These are phyloP conservation scores for Phytopythium delawarense DNA, from an alignment of 352 stramenopile genomes.

Conservation along the genomic window DNA sequence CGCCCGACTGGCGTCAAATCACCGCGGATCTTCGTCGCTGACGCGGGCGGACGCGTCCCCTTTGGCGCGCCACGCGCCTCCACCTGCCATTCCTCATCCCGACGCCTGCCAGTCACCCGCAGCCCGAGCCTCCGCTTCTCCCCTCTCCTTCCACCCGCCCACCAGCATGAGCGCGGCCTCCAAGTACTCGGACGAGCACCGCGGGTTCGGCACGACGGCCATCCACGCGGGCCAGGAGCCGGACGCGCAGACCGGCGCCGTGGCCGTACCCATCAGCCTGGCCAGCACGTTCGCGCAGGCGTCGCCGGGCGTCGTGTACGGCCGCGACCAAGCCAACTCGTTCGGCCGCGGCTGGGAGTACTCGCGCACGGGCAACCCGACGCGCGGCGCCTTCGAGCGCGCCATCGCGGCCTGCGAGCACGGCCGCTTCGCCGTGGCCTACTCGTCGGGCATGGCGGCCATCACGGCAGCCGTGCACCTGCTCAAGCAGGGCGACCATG, in stretches of 20 bases:
- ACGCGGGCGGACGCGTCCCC: no score
- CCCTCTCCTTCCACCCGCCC: neutral
- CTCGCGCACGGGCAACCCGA: constrained; percentile 95
- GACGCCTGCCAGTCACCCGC: neutral
- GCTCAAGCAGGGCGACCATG: constrained; percentile 90
- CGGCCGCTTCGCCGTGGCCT: constrained; percentile 85
- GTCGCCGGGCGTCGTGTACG: constrained; percentile 71
- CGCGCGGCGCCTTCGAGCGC: constrained; percentile 91
- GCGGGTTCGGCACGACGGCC: constrained; percentile 75
- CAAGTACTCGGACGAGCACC: constrained; percentile 74
- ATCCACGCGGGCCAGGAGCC: constrained; percentile 83
- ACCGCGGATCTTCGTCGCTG: neutral
- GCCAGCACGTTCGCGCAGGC: constrained; percentile 88
- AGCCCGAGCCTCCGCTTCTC: neutral
- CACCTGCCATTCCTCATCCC: neutral
- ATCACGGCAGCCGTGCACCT: constrained; percentile 87
- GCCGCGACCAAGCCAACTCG: constrained; percentile 76
- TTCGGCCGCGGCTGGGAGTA: constrained; percentile 96
- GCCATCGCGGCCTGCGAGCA: constrained; percentile 91
- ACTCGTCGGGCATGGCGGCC: constrained; percentile 90
- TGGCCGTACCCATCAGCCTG: constrained; percentile 90
- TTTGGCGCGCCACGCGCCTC: no score
- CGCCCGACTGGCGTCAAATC: neutral
- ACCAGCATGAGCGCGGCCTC: constrained; percentile 39
- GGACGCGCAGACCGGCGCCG: constrained; percentile 71